phyloP scores from a whole-genome alignment of 305 asterid species.

The Nicotiana rustica region DNA sequence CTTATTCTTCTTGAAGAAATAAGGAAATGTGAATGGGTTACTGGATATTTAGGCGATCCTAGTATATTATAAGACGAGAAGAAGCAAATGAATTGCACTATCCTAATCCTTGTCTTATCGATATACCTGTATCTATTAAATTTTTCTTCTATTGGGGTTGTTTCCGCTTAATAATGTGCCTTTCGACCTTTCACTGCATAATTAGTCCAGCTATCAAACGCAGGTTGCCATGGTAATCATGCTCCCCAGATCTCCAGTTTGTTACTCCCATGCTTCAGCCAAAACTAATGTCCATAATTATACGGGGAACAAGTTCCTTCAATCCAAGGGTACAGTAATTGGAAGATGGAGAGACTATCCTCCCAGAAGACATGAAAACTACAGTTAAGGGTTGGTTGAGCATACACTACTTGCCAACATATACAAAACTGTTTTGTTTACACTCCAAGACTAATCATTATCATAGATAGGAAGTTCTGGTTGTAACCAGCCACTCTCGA shows the following conservation, averaged over 20 bases:
- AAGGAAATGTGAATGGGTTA: background rate
- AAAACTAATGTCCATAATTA: too few relatives aligned
- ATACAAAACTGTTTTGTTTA: background rate
- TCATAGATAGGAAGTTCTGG: background rate
- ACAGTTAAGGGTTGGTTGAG: background rate
- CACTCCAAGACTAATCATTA: too few relatives aligned
- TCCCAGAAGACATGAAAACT: background rate
- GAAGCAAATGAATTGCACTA: background rate
- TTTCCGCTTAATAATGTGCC: too few relatives aligned
- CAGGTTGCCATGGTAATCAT: too few relatives aligned
- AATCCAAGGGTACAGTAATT: background rate
- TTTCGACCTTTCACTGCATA: too few relatives aligned
- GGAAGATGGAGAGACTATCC: too few relatives aligned
- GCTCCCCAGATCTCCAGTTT: too few relatives aligned
- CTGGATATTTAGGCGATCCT: background rate
- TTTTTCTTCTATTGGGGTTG: too few relatives aligned
- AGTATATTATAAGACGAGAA: background rate
- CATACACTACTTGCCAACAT: background rate
- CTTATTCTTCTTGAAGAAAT: slow-evolving; percentile 15
- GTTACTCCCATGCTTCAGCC: too few relatives aligned
- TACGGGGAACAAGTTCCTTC: background rate
- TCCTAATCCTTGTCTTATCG: background rate
- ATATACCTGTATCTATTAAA: too few relatives aligned
- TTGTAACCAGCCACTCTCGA: background rate
- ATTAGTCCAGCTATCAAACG: too few relatives aligned